phyloP scores from a whole-genome alignment of 2,329 filamentous ascomycete genomes.

The Coleophoma cylindrospora region DNA sequence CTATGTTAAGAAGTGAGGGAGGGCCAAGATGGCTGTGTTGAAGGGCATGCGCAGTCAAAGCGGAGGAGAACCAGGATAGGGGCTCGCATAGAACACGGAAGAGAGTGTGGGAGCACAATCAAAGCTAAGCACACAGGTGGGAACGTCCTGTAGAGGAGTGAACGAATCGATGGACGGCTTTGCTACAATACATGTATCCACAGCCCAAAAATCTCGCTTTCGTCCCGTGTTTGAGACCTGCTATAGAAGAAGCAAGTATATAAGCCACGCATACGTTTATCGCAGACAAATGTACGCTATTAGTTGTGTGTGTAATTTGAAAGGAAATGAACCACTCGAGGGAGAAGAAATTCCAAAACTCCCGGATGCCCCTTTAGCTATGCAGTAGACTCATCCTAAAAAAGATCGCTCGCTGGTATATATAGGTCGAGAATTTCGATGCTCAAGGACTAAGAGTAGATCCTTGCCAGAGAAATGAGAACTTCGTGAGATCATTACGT shows the following conservation, averaged over 20 bases:
- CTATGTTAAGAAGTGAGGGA: too few species aligned
- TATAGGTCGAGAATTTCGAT: conserved; percentile 2
- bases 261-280: background rate
- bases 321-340: background rate
- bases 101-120: too few species aligned
- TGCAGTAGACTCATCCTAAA: background rate
- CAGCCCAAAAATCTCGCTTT: too few species aligned
- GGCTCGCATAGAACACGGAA: too few species aligned
- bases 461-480: conserved; percentile 7
- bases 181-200: too few species aligned
- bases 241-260: background rate
- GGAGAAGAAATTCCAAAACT: background rate
- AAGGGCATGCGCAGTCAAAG: too few species aligned
- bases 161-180: too few species aligned
- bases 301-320: background rate
- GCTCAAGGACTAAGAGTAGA: background rate
- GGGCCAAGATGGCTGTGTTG: too few species aligned
- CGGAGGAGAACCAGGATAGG: too few species aligned
- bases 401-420: conserved; percentile 23
- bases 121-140: too few species aligned
- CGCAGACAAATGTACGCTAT: conserved; percentile 2
- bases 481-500: conserved; percentile 2
- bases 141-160: too few species aligned
- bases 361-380: background rate
- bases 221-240: background rate